These are phyloP conservation scores for Russula emetica DNA, from an alignment of 768 basidiomycete genomes.

Conservation along the genomic window DNA sequence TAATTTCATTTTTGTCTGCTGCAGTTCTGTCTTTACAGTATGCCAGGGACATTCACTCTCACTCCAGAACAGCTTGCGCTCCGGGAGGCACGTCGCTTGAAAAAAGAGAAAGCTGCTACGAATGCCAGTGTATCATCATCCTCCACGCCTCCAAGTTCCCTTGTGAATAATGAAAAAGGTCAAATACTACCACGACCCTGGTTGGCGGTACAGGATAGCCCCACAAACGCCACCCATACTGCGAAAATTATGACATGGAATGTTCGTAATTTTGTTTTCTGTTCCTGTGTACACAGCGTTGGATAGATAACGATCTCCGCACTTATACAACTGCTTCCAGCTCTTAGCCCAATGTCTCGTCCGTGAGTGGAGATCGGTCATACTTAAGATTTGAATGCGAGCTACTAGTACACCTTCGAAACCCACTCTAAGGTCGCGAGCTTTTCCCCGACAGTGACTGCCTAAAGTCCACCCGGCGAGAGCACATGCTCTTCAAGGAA, in stretches of 20 bases:
- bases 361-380: conserved; percentile 47
- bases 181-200: conserved; percentile 38
- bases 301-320: neutral
- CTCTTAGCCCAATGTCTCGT: conserved; percentile 75
- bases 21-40: too few relatives aligned
- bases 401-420: neutral
- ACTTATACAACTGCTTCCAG: conserved; percentile 37
- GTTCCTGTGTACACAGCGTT: neutral
- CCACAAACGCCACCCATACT: conserved; percentile 5
- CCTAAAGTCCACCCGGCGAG: conserved; percentile 67
- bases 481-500: conserved; percentile 73
- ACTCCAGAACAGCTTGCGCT: conserved; percentile 57
- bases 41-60: conserved; percentile 30
- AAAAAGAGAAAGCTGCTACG: conserved; percentile 43
- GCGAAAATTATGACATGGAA: conserved; percentile 79
- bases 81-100: conserved; percentile 42
- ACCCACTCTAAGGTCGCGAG: conserved; percentile 53
- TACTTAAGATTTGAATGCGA: neutral
- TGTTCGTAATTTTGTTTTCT: conserved; percentile 45
- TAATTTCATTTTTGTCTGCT: neutral
- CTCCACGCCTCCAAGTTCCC: conserved; percentile 21
- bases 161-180: conserved; percentile 25
- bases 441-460: conserved; percentile 85
- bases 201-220: conserved; percentile 32
- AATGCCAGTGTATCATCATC: too few relatives aligned